phyloP scores from a whole-genome alignment of 257 asterid species.

The Solanum sitiens region DNA sequence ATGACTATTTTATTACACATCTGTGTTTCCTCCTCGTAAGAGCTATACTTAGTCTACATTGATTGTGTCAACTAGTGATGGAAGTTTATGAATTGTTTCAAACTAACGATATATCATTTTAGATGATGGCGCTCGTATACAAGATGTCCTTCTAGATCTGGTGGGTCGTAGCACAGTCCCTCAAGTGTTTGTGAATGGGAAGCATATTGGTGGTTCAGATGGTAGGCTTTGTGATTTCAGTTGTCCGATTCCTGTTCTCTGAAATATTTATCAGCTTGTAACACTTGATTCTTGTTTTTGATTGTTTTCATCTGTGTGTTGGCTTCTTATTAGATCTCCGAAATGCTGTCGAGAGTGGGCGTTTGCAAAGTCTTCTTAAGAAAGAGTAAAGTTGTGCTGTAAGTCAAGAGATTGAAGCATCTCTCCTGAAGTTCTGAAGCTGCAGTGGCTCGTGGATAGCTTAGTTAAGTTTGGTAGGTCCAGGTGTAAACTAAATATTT shows the following conservation, averaged over 20 bases:
- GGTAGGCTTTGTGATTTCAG: slow-evolving; percentile 30
- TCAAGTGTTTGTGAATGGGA: slow-evolving; percentile 90
- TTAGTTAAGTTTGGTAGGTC: background rate
- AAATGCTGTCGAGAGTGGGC: slow-evolving; percentile 23
- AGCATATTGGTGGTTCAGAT: slow-evolving; percentile 92
- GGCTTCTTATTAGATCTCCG: slow-evolving; percentile 23
- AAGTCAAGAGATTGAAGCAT: background rate
- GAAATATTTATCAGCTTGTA: background rate
- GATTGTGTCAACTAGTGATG: background rate
- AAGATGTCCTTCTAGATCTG: slow-evolving; percentile 61
- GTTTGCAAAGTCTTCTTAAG: slow-evolving; percentile 21
- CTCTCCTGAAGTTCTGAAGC: background rate
- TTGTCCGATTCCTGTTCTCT: background rate
- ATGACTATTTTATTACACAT: background rate
- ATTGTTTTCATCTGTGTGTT: background rate
- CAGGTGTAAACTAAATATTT: background rate
- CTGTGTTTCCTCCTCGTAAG: background rate
- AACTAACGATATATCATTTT: background rate
- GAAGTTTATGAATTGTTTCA: background rate
- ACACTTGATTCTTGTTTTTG: background rate
- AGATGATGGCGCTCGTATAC: slow-evolving; percentile 85
- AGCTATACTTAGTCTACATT: background rate
- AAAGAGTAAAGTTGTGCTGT: slow-evolving; percentile 6
- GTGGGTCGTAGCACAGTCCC: slow-evolving; percentile 90
- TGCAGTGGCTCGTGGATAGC: background rate